Conservation (phyloP, 805 yeast genomes). For the Suhomyces xylopsoci region DNA sequence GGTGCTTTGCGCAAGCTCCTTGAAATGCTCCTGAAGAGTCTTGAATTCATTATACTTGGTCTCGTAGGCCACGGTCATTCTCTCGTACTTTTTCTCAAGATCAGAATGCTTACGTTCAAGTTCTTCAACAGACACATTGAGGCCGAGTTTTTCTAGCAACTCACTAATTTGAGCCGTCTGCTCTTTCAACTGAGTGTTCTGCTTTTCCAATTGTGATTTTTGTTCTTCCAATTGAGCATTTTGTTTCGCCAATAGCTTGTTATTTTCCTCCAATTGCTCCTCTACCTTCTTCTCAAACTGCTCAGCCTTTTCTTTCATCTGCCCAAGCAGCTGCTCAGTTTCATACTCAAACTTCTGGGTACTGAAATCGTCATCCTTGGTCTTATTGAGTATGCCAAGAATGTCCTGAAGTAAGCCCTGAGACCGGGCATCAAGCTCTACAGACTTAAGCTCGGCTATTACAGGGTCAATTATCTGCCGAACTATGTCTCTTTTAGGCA, state of each 20-base stretch:
- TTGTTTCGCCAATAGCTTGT: not conserved
- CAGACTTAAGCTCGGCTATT: constrained; percentile 23
- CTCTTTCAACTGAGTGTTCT: too few species aligned
- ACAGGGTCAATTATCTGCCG: constrained; percentile 25
- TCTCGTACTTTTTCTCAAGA: constrained; percentile 11
- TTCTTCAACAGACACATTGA: not conserved
- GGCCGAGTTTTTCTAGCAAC: not conserved
- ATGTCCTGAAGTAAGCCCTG: constrained; percentile 14
- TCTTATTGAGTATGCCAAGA: constrained; percentile 1
- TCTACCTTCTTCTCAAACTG: not conserved
- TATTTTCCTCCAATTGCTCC: not conserved
- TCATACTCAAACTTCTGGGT: constrained; percentile 1
- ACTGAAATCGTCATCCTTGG: not conserved
- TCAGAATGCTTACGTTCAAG: constrained; percentile 1
- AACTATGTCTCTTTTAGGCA: constrained; percentile 13
- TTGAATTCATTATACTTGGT: constrained; percentile 21
- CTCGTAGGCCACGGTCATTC: constrained; percentile 20
- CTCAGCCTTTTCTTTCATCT: not conserved
- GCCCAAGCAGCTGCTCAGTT: not conserved
- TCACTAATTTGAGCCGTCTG: not conserved
- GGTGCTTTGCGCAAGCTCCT: constrained; percentile 14
- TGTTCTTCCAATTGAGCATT: not conserved
- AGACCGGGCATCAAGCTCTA: constrained; percentile 20
- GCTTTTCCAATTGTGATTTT: not conserved
- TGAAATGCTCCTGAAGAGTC: constrained; percentile 20